phyloP scores from a whole-genome alignment of 1,284 basidiomycete genomes.

The Pholiota adiposa region DNA sequence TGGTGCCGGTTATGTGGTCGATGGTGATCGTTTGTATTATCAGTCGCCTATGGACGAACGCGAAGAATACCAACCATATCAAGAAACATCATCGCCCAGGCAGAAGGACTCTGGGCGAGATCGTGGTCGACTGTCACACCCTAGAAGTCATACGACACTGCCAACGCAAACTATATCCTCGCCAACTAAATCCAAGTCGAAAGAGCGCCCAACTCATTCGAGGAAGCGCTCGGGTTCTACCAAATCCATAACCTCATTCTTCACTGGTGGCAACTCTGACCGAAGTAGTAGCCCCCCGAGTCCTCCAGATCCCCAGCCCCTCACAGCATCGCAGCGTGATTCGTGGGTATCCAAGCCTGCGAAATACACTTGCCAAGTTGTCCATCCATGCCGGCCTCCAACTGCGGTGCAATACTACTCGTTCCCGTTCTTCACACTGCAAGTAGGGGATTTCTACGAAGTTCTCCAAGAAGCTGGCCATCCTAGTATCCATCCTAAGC shows the following conservation, averaged over 20 bases:
- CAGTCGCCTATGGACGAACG: conserved; percentile 10
- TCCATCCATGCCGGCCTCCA: conserved; percentile 70
- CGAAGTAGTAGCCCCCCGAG: conserved; percentile 13
- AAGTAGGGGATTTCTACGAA: conserved; percentile 61
- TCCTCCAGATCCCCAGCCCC: conserved; percentile 24
- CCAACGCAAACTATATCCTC: conserved; percentile 2
- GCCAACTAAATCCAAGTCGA: conserved; percentile 20
- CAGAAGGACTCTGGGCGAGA: conserved; percentile 13
- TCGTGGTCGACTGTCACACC: conserved; percentile 1
- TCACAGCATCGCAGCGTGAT: conserved; percentile 37
- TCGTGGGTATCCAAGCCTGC: conserved; percentile 50
- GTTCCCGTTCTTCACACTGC: conserved; percentile 73
- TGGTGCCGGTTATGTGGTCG: conserved; percentile 16
- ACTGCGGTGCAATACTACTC: conserved; percentile 65
- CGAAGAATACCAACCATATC: conserved; percentile 4
- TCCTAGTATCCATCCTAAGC: conserved; percentile 66
- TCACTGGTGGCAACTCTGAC: conserved; percentile 26
- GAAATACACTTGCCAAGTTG: conserved; percentile 66
- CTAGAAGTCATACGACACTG: not conserved
- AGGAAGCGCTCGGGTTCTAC: conserved; percentile 36
- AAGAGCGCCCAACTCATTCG: conserved; percentile 29
- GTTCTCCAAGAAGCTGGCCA: conserved; percentile 78
- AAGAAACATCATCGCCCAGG: conserved; percentile 3
- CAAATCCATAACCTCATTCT: conserved; percentile 37
- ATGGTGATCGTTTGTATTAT: conserved; percentile 17